phyloP scores from a whole-genome alignment of 805 yeast genomes.

The Yarrowia yakushimensis region DNA sequence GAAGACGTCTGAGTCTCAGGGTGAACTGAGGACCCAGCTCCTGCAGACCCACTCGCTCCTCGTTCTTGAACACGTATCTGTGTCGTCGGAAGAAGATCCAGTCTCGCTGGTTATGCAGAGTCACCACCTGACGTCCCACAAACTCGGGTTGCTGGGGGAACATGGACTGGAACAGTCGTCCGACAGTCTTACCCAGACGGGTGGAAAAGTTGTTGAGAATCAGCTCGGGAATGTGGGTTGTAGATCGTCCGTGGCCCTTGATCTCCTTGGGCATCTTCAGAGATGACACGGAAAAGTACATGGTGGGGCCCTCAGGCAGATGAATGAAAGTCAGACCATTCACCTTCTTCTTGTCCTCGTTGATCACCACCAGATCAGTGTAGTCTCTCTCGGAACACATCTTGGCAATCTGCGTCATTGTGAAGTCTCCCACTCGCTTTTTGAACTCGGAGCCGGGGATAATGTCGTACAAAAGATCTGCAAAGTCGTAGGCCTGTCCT shows the following conservation, averaged over 20 bases:
- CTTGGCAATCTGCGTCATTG: conserved; percentile 81
- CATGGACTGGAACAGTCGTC: conserved; percentile 82
- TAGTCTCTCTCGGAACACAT: conserved; percentile 77
- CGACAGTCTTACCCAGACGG: conserved; percentile 88
- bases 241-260: conserved; percentile 84
- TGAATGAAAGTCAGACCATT: conserved; percentile 92
- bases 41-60: conserved; percentile 89
- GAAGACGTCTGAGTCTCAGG: conserved; percentile 78
- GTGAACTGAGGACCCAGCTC: conserved; percentile 98
- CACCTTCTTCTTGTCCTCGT: conserved; percentile 89
- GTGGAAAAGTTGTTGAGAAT: conserved; percentile 90
- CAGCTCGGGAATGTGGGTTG: conserved; percentile 88
- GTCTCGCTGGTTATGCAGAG: conserved; percentile 95
- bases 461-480: conserved; percentile 77
- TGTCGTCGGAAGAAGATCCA: conserved; percentile 93
- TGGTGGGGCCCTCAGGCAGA: conserved; percentile 92
- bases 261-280: conserved; percentile 71
- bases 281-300: conserved; percentile 81
- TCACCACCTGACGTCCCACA: conserved; percentile 92
- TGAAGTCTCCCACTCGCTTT: conserved; percentile 79
- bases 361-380: conserved; percentile 83
- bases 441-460: conserved; percentile 83
- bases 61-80: conserved; percentile 82
- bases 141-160: conserved; percentile 93
- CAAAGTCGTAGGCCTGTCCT: conserved; percentile 84